Evolutionary conservation across 208 protist species (phyloP).

Genomic region (Trichomonas tenax): DNA sequence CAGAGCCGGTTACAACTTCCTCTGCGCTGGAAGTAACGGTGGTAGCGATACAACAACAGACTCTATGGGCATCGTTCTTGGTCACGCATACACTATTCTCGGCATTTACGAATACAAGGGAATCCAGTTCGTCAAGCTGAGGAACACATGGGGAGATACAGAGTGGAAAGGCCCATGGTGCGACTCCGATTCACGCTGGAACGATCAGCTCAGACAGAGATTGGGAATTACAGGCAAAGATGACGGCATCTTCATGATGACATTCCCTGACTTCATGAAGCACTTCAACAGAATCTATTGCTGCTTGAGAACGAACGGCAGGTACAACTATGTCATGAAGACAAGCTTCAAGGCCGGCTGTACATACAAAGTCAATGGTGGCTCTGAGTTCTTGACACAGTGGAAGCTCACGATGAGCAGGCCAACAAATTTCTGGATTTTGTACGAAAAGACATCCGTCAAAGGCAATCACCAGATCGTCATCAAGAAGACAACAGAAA

Average conservation of each 20-base stretch:
- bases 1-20: not conserved
- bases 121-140: not conserved
- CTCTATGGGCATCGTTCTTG: not conserved
- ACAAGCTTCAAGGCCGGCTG: not conserved
- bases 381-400: not conserved
- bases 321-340: not conserved
- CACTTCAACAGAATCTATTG: not conserved
- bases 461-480: not conserved
- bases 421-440: not conserved
- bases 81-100: not conserved
- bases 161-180: conserved; percentile 7
- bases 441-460: not conserved
- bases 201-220: not conserved
- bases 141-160: not conserved
- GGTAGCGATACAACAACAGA: not conserved
- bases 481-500: not conserved
- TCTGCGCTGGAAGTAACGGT: not conserved
- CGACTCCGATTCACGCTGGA: not conserved
- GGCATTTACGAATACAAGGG: not conserved
- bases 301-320: not conserved
- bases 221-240: not conserved
- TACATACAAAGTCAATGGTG: not conserved
- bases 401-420: not conserved
- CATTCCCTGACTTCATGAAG: not conserved
- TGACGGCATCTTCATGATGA: not conserved